Base-by-base conservation (phyloP, 148 eudicot species). In the Camellia japonica region DNA sequence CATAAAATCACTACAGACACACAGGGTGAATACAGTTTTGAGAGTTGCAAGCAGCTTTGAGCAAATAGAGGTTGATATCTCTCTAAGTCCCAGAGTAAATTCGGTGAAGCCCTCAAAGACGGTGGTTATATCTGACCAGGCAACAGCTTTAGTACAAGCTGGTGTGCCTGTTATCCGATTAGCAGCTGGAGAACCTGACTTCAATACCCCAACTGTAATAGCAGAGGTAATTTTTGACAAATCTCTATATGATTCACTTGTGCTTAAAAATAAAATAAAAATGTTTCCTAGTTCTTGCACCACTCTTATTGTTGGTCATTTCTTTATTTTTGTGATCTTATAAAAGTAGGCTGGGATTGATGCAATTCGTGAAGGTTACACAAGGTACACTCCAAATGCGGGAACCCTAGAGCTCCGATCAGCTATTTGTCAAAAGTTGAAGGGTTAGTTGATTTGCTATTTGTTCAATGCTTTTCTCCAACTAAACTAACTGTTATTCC, bases 141-240 rank as follows among this genome's bases (percentile, higher is more conserved):
- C 99, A 75, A 92, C 91, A 67, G 97, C 99, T 60, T 98, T 95
- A 84, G 95, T 87, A 66, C 97, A 92, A 89, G 97, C 97, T 87
- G 98, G 98, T 56, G 95, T 96, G 63, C 99, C 99, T 71, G 97
- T 96, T 63, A 93, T 96, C 63, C 86, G 93, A 69, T 84, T 96
- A 80, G 97, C 99, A 13, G 99, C 98, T 20, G 98, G 99, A 73
- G 98, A 96, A 80, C 98, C 99, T 70, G 98, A 96, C 83, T 96
- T 96, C 87, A 95, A 93, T 85, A 96, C 99, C 20, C 99, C 98
- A 66, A 71, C 90, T 19, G 87, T 83, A 56, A 90, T 93, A 70
- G 90, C 91, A 58, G 97, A 96, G 97, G 99, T 96, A 56, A 79
- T 60, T 77, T 10, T 63, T 23, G 3, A 51, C 71, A 3, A 19